phyloP scores from a whole-genome alignment of 2,329 filamentous ascomycete species.

The Fusarium begoniae region DNA sequence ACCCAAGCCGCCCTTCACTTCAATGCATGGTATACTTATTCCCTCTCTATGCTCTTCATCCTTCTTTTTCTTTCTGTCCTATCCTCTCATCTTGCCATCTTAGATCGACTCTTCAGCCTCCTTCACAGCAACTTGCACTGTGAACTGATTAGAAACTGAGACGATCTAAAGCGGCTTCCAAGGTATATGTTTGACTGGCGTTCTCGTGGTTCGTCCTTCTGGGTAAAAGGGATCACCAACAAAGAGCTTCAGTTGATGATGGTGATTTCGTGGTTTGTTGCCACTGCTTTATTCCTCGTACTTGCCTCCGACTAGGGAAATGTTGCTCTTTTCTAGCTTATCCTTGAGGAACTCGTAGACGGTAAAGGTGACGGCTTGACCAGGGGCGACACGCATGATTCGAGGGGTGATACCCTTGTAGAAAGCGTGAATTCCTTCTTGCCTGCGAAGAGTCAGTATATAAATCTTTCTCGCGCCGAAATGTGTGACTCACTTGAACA shows the following conservation, averaged over 20 bases:
- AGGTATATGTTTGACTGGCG: neutral
- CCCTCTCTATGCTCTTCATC: conserved; percentile 30
- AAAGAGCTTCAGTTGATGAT: neutral
- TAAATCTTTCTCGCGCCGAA: fast-evolving
- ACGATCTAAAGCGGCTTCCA: neutral
- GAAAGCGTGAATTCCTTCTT: conserved; percentile 94
- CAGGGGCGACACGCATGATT: conserved; percentile 96
- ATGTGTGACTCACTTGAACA: conserved; percentile 73
- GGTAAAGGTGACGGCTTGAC: conserved; percentile 82
- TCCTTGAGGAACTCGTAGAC: conserved; percentile 83
- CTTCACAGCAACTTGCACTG: conserved; percentile 24
- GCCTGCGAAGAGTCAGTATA: conserved; percentile 57
- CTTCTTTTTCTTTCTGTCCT: neutral
- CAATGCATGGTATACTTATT: conserved; percentile 41
- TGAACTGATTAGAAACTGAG: conserved; percentile 26
- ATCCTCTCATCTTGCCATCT: neutral
- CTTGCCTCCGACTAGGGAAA: conserved; percentile 66
- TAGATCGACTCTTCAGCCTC: conserved; percentile 30
- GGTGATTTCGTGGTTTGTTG: neutral
- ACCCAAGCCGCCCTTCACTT: conserved; percentile 29
- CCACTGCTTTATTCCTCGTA: conserved; percentile 69
- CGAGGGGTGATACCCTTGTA: conserved; percentile 99
- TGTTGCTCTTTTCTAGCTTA: conserved; percentile 73
- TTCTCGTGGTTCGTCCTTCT: neutral
- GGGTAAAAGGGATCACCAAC: neutral